Evolutionary conservation across 495 filamentous ascomycete species (phyloP).

Genomic region (Xylaria telfairii): DNA sequence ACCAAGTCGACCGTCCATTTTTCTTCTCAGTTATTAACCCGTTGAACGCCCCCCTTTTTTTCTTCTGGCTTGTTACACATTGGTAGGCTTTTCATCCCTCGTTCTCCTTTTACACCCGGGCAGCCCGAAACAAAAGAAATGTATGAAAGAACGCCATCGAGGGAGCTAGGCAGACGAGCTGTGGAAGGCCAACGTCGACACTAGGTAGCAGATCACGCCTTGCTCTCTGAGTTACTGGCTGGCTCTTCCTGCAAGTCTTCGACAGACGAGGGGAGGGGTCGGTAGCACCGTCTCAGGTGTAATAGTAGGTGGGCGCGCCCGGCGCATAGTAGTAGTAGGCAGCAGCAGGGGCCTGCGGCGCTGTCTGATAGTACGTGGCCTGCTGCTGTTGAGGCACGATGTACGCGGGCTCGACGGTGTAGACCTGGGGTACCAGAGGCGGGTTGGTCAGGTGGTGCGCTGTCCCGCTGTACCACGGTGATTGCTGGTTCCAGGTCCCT

Average conservation of each 20-base stretch:
- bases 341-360: not conserved
- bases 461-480: constrained; percentile 9
- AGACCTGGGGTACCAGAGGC: not conserved
- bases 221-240: not conserved
- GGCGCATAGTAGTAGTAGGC: not conserved
- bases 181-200: not conserved
- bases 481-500: not conserved
- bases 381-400: constrained; percentile 10
- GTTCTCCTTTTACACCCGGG: not conserved
- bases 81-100: not conserved
- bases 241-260: not conserved
- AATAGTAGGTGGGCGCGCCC: not conserved
- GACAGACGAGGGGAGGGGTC: not conserved
- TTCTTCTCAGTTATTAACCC: not conserved
- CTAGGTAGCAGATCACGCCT: not conserved
- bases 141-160: not conserved
- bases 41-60: not conserved
- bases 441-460: constrained; percentile 15
- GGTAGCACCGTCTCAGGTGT: not conserved
- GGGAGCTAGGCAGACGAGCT: not conserved
- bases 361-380: not conserved
- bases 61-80: not conserved
- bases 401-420: constrained; percentile 20
- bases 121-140: not conserved
- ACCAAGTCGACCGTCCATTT: not conserved